Percentiles rank a stretch among this genome's conserved stretches.
These are phyloP conservation scores for Gastrodia elata DNA, from an alignment of 106 monocot species.

Conservation along the genomic window DNA sequence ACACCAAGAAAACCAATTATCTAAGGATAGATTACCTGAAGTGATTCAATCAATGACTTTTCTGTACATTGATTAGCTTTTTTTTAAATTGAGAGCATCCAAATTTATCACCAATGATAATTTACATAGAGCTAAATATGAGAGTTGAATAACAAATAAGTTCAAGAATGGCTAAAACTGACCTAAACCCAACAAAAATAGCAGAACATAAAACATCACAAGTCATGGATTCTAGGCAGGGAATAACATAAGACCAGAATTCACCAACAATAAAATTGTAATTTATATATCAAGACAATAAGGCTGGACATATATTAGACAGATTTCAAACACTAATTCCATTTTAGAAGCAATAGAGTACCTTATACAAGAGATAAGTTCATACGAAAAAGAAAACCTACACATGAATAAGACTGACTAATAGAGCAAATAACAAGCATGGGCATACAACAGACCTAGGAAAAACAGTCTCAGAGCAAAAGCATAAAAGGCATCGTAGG, in stretches of 20 bases:
- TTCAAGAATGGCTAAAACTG: neutral
- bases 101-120: neutral
- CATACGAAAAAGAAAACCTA: neutral
- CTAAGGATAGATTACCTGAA: neutral
- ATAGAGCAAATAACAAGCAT: neutral
- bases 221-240: neutral
- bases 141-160: neutral
- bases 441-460: neutral
- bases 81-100: neutral
- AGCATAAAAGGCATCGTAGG: neutral
- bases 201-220: neutral
- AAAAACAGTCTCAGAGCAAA: neutral
- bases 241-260: neutral
- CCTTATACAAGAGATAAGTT: conserved; percentile 2
- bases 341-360: neutral
- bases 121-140: neutral
- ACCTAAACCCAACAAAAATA: neutral
- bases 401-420: neutral
- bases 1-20: neutral
- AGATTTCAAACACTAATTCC: neutral
- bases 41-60: neutral
- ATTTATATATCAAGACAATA: neutral
- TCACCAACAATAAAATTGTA: neutral
- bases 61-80: neutral
- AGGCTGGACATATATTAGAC: neutral